phyloP scores from a whole-genome alignment of 495 filamentous ascomycete genomes.

The Penicillium paradoxum region DNA sequence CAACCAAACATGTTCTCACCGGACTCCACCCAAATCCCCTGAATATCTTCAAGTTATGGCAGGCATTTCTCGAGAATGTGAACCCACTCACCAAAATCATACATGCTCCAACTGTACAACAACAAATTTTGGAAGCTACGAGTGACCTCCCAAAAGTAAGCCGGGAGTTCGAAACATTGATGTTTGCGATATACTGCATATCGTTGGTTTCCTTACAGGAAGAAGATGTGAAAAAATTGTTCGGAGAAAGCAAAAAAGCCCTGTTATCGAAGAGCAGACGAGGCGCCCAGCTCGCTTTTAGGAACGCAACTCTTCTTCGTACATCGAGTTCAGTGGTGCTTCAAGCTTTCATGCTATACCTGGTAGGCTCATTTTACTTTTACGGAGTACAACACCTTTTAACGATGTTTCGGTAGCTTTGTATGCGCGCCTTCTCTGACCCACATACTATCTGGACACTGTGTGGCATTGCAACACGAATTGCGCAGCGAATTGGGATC shows the following conservation, averaged over 20 bases:
- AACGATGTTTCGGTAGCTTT: slow-evolving; percentile 18
- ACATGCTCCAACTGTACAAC: slow-evolving; percentile 57
- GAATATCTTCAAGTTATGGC: slow-evolving; percentile 69
- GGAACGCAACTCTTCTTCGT: slow-evolving; percentile 42
- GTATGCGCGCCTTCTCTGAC: slow-evolving; percentile 30
- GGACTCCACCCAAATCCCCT: slow-evolving; percentile 59
- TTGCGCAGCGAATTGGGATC: slow-evolving; percentile 42
- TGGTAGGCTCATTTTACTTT: slow-evolving; percentile 21
- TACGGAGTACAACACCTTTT: background rate
- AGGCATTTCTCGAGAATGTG: slow-evolving; percentile 61
- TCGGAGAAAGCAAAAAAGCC: slow-evolving; percentile 36
- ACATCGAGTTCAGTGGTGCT: slow-evolving; percentile 41
- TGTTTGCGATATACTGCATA: slow-evolving; percentile 48
- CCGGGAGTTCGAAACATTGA: slow-evolving; percentile 39
- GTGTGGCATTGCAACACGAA: slow-evolving; percentile 36
- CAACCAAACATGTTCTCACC: slow-evolving; percentile 12
- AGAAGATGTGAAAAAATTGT: slow-evolving; percentile 34
- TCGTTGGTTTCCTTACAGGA: slow-evolving; percentile 36
- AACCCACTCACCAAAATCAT: slow-evolving; percentile 68
- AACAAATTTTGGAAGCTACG: slow-evolving; percentile 38
- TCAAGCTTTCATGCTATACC: slow-evolving; percentile 43
- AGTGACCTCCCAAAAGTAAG: slow-evolving; percentile 27
- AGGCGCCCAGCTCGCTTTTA: slow-evolving; percentile 42
- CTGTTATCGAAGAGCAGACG: slow-evolving; percentile 39
- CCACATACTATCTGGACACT: slow-evolving; percentile 42